phyloP scores from a whole-genome alignment of 768 basidiomycete genomes.

The Leccinum aurantiacum region DNA sequence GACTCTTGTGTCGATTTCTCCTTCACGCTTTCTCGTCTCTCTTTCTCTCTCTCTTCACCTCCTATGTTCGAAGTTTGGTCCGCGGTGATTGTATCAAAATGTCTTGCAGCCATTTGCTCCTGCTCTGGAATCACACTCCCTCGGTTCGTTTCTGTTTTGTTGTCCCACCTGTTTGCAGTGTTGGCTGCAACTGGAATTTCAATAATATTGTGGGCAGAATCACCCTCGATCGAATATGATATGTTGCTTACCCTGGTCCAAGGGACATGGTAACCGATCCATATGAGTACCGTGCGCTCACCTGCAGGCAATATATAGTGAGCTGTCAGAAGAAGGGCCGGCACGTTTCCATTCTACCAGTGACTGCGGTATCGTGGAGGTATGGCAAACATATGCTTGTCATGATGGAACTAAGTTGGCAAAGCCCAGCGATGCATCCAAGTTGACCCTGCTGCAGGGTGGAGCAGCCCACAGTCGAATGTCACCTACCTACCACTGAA shows the following conservation, averaged over 20 bases:
- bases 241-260: constrained; percentile 5
- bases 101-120: constrained; percentile 15
- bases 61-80: constrained; percentile 16
- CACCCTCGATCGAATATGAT: not conserved
- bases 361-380: not conserved
- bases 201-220: not conserved
- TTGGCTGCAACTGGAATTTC: constrained; percentile 3
- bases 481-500: not conserved
- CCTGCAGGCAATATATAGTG: constrained; percentile 3
- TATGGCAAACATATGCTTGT: not conserved
- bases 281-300: not conserved
- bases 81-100: constrained; percentile 23
- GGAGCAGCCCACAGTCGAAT: not conserved
- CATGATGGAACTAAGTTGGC: not conserved
- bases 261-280: constrained; percentile 7
- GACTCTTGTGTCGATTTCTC: constrained; percentile 7
- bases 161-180: constrained; percentile 9
- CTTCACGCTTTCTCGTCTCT: constrained; percentile 4
- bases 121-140: constrained; percentile 7
- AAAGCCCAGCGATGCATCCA: not conserved
- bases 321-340: not conserved
- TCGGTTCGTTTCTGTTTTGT: constrained; percentile 7
- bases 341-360: not conserved
- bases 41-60: not conserved
- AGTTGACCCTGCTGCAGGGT: not conserved